A percentile compares a stretch with the other conserved stretches of the same genome.
These are phyloP conservation scores for Astraeus odoratus DNA, from an alignment of 768 basidiomycete genomes.

Conservation along the genomic window DNA sequence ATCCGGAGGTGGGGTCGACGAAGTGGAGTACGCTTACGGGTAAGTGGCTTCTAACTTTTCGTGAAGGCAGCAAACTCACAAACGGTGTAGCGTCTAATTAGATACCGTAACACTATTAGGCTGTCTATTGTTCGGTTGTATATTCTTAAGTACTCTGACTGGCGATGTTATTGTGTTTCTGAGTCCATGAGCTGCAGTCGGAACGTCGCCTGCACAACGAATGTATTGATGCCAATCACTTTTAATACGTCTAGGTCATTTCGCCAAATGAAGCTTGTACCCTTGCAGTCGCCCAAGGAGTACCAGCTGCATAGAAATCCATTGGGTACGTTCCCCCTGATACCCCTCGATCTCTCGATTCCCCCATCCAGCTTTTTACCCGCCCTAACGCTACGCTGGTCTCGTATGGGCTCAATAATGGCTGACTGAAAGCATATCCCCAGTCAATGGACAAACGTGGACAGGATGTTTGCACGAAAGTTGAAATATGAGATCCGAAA, in stretches of 20 bases:
- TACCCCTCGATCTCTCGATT: conserved; percentile 14
- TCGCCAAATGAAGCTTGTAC: conserved; percentile 40
- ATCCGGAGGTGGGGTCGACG: conserved; percentile 78
- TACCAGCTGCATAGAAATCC: conserved; percentile 90
- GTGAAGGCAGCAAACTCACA: conserved; percentile 7
- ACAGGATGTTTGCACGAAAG: conserved; percentile 95
- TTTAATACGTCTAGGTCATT: too few species aligned
- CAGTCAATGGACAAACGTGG: conserved; percentile 96
- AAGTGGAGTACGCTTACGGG: conserved; percentile 88
- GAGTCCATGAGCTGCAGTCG: too few species aligned
- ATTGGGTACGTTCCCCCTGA: conserved; percentile 64
- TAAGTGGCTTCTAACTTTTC: conserved; percentile 28
- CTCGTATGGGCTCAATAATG: conserved; percentile 91
- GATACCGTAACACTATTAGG: too few species aligned
- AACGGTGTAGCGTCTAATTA: conserved; percentile 19
- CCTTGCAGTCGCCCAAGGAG: conserved; percentile 68
- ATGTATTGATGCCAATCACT: too few species aligned
- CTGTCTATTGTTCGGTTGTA: too few species aligned
- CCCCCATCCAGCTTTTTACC: conserved; percentile 62
- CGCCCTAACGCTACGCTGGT: conserved; percentile 71
- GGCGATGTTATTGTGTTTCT: too few species aligned
- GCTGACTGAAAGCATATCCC: conserved; percentile 92
- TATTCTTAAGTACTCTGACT: too few species aligned
- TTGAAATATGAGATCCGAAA: conserved; percentile 73
- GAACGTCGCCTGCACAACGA: too few species aligned